Percentiles rank a stretch among this genome's conserved stretches.
phyloP scores from a whole-genome alignment of 371 early-diverging fungal genomes.

The Syncephalastrum racemosum region DNA sequence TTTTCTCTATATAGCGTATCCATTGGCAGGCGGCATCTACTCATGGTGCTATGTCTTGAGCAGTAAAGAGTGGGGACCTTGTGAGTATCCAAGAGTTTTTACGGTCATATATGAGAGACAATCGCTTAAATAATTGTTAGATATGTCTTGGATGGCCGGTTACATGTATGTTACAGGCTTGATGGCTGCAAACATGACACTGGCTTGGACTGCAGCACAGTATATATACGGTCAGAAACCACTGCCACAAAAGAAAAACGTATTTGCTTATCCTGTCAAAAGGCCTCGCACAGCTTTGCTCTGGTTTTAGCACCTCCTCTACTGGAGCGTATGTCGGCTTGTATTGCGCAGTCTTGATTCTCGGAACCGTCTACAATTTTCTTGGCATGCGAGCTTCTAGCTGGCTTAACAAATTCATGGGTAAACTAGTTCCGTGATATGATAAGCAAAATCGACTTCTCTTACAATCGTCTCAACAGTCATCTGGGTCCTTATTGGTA shows the following conservation, averaged over 20 bases:
- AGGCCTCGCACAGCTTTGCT: not conserved
- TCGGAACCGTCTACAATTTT: constrained; percentile 16
- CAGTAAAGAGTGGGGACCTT: constrained; percentile 33
- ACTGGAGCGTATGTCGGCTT: constrained; percentile 31
- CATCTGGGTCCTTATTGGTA: constrained; percentile 27
- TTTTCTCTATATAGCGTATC: constrained; percentile 9
- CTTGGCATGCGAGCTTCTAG: constrained; percentile 25
- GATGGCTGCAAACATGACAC: constrained; percentile 25
- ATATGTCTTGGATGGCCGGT: constrained; percentile 36
- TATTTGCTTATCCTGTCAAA: no score
- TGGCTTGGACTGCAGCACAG: constrained; percentile 12
- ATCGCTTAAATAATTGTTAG: constrained; percentile 6
- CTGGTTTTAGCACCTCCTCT: constrained; percentile 7
- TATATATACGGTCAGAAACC: no score
- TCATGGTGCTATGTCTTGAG: constrained; percentile 28
- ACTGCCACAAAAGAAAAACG: no score
- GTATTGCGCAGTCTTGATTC: constrained; percentile 21
- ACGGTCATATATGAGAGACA: not conserved
- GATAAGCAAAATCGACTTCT: not conserved
- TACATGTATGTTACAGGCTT: constrained; percentile 26
- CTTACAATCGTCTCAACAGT: constrained; percentile 6
- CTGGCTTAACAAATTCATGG: constrained; percentile 20
- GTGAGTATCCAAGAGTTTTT: constrained; percentile 17
- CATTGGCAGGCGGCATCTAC: constrained; percentile 30
- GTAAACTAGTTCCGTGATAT: constrained; percentile 3